These are phyloP conservation scores for Tilletia horrida DNA, from an alignment of 1,284 basidiomycete genomes.

Conservation along the genomic window DNA sequence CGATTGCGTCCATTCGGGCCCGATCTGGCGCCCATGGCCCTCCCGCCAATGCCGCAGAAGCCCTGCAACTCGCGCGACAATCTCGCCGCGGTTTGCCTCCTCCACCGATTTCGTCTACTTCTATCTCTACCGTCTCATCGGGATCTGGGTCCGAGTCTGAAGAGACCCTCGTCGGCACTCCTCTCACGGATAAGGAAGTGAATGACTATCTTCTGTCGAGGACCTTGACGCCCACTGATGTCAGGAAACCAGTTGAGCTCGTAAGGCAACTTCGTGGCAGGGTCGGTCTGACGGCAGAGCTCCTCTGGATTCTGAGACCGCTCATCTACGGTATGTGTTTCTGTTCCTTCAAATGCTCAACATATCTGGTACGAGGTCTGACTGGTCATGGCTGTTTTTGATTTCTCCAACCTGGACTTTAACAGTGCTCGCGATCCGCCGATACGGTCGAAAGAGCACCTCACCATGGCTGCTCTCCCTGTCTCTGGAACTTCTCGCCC, in stretches of 20 bases:
- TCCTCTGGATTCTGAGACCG: constrained; percentile 44
- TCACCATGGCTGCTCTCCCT: constrained; percentile 43
- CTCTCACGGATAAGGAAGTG: constrained; percentile 44
- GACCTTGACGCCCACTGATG: constrained; percentile 47
- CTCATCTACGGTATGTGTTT: constrained; percentile 32
- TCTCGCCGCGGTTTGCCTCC: background rate
- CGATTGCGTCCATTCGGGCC: constrained; percentile 42
- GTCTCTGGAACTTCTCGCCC: constrained; percentile 39
- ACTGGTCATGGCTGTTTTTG: too few species aligned
- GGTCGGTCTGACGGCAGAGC: constrained; percentile 34
- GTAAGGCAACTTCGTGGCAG: constrained; percentile 35
- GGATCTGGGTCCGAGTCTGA: constrained; percentile 40
- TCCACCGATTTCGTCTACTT: constrained; percentile 5
- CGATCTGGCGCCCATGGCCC: constrained; percentile 17
- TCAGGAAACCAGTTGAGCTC: constrained; percentile 43
- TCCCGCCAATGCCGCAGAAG: constrained; percentile 1
- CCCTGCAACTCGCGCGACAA: constrained; percentile 8
- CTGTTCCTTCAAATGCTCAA: background rate
- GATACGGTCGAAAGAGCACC: constrained; percentile 36
- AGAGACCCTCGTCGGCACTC: constrained; percentile 42
- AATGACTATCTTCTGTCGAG: constrained; percentile 50
- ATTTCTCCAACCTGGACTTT: background rate
- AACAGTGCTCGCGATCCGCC: constrained; percentile 39
- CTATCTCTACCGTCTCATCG: constrained; percentile 22
- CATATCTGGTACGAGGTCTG: too few species aligned